Percentiles rank a stretch among this genome's conserved stretches.
These are phyloP conservation scores for Boletus speciosus DNA, from an alignment of 768 basidiomycete genomes.

Conservation along the genomic window DNA sequence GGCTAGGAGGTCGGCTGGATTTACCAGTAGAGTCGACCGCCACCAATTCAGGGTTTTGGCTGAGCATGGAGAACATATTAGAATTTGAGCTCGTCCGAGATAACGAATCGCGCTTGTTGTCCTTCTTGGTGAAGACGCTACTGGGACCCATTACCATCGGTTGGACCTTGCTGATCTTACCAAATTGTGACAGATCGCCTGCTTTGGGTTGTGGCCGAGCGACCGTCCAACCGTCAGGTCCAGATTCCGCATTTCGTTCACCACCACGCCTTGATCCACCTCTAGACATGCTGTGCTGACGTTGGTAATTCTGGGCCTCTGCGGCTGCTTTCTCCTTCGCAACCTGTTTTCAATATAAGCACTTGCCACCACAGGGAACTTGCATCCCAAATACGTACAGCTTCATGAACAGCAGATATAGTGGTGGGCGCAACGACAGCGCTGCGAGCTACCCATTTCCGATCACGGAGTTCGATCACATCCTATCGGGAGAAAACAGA, in stretches of 20 bases:
- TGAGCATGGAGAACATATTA: constrained; percentile 89
- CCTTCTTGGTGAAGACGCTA: constrained; percentile 80
- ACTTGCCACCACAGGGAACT: neutral
- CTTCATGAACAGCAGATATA: constrained; percentile 84
- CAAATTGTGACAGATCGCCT: constrained; percentile 83
- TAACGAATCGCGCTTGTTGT: constrained; percentile 65
- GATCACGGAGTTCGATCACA: constrained; percentile 81
- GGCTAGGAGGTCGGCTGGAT: constrained; percentile 48
- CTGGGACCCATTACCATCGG: constrained; percentile 80
- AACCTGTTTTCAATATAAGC: constrained; percentile 43
- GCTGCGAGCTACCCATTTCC: constrained; percentile 76
- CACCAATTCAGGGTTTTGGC: constrained; percentile 55
- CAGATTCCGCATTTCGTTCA: constrained; percentile 59
- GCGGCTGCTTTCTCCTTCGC: constrained; percentile 76
- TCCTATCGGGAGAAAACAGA: constrained; percentile 51
- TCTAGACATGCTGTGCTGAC: constrained; percentile 78
- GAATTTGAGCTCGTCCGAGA: constrained; percentile 75
- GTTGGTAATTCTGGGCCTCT: constrained; percentile 57
- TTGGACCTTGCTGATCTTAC: constrained; percentile 74
- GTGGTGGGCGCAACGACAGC: constrained; percentile 77
- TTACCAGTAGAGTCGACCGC: constrained; percentile 51
- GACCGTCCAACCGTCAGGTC: constrained; percentile 84
- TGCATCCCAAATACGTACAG: constrained; percentile 46
- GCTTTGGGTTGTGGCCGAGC: constrained; percentile 67
- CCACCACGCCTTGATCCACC: constrained; percentile 87